Conservation (phyloP, 768 basidiomycete species). For the Collybiopsis luxurians region DNA sequence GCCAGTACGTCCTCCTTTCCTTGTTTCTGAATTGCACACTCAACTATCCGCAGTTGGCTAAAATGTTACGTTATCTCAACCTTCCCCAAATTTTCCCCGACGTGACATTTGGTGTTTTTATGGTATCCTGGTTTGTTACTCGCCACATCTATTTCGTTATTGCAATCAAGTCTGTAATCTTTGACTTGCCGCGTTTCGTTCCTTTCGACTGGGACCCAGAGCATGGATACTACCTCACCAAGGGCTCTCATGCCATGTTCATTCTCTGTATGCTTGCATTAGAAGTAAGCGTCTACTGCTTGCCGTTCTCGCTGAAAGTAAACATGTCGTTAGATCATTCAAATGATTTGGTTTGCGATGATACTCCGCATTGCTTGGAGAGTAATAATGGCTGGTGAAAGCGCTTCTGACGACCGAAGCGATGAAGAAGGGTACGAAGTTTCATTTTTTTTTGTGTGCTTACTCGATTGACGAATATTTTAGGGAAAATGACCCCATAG, state of each 20-base stretch:
- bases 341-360: slow-evolving; percentile 83
- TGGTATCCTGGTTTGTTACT: slow-evolving; percentile 88
- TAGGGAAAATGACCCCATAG: not conserved
- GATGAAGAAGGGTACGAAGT: slow-evolving; percentile 60
- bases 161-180: slow-evolving; percentile 60
- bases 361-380: slow-evolving; percentile 82
- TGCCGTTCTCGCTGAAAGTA: not conserved
- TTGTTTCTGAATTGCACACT: slow-evolving; percentile 1
- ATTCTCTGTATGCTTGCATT: slow-evolving; percentile 50
- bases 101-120: slow-evolving; percentile 72
- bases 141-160: slow-evolving; percentile 80
- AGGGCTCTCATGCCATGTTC: slow-evolving; percentile 45
- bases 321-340: slow-evolving; percentile 50
- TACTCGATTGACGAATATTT: not conserved
- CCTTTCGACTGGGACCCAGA: slow-evolving; percentile 59
- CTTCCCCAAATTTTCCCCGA: slow-evolving; percentile 65
- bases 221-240: slow-evolving; percentile 55
- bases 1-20: slow-evolving; percentile 57
- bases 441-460: not conserved
- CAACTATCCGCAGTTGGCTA: slow-evolving; percentile 62
- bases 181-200: slow-evolving; percentile 49
- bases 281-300: slow-evolving; percentile 44
- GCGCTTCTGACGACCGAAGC: slow-evolving; percentile 82
- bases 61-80: slow-evolving; percentile 89
- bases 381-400: slow-evolving; percentile 66